Percentiles rank a stretch among this genome's conserved stretches.
Evolutionary conservation across 2,329 filamentous ascomycete genomes (phyloP).

Genomic region (Tolypocladium ovalisporum): DNA sequence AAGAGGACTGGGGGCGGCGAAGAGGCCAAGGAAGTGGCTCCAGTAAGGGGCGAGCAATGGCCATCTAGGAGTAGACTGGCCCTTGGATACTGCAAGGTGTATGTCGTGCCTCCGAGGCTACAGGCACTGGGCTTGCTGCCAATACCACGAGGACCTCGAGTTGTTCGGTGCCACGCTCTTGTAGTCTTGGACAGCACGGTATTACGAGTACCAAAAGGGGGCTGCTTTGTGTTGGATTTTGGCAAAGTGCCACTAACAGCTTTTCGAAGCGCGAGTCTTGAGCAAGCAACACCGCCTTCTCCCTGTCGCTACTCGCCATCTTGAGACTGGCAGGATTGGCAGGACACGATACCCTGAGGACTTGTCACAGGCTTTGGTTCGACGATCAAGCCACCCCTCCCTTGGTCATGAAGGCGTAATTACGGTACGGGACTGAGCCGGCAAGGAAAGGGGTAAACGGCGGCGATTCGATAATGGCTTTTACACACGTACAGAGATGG

Average conservation of each 20-base stretch:
- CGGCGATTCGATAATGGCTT: neutral
- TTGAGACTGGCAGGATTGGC: neutral
- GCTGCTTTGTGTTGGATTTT: too few relatives aligned
- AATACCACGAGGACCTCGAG: neutral
- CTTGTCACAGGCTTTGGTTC: neutral
- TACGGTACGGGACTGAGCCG: neutral
- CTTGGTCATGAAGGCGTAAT: neutral
- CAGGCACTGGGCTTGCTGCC: neutral
- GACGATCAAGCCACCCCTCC: neutral
- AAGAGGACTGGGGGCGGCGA: neutral
- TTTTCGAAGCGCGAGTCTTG: neutral
- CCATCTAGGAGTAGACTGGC: neutral
- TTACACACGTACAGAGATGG: neutral
- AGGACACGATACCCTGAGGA: neutral
- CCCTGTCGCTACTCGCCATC: neutral
- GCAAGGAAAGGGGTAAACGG: neutral
- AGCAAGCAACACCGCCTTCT: neutral
- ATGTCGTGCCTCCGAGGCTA: neutral
- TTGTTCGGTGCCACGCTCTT: neutral
- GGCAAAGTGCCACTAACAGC: neutral
- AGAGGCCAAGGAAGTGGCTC: neutral
- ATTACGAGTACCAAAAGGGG: neutral
- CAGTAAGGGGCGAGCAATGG: neutral
- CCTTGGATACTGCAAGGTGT: neutral
- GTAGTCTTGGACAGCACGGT: neutral